Percentiles rank a stretch among this genome's conserved stretches.
Conservation (phyloP, 2,329 filamentous ascomycete species). For the Fusarium papillatum region DNA sequence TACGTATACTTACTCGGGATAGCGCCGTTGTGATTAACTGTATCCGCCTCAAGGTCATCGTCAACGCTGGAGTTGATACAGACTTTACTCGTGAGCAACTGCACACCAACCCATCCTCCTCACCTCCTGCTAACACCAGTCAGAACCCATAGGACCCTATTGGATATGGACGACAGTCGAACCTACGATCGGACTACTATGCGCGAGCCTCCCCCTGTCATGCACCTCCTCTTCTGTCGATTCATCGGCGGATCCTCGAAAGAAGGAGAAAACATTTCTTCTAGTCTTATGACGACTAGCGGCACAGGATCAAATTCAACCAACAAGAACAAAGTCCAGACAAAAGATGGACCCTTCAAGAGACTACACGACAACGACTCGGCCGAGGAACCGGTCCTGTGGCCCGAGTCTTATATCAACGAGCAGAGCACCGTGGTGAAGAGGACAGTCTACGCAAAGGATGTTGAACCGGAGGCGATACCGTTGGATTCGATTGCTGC, state of each 20-base stretch:
- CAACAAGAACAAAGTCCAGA: not conserved
- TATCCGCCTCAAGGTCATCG: conserved; percentile 8
- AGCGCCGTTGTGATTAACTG: not conserved
- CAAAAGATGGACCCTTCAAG: not conserved
- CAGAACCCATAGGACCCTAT: conserved; percentile 2
- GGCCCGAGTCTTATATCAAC: conserved; percentile 8
- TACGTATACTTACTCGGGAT: rapidly evolving
- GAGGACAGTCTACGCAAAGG: not conserved
- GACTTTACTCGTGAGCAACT: not conserved
- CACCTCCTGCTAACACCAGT: not conserved
- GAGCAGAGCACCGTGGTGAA: conserved; percentile 3
- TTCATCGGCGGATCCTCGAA: not conserved
- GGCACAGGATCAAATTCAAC: not conserved
- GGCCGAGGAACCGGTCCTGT: conserved; percentile 11
- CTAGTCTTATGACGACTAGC: conserved; percentile 3
- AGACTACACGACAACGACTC: conserved; percentile 13
- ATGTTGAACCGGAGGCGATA: not conserved
- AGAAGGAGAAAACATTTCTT: not conserved
- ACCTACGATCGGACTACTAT: conserved; percentile 4
- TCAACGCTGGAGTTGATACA: not conserved
- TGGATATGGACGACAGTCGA: conserved; percentile 17
- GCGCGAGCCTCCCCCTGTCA: conserved; percentile 3
- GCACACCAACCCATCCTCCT: no score
- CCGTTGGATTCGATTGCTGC: not conserved
- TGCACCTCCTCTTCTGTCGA: not conserved